Evolutionary conservation across 2,329 filamentous ascomycete species (phyloP).

Genomic region (Juglanconis sp.): DNA sequence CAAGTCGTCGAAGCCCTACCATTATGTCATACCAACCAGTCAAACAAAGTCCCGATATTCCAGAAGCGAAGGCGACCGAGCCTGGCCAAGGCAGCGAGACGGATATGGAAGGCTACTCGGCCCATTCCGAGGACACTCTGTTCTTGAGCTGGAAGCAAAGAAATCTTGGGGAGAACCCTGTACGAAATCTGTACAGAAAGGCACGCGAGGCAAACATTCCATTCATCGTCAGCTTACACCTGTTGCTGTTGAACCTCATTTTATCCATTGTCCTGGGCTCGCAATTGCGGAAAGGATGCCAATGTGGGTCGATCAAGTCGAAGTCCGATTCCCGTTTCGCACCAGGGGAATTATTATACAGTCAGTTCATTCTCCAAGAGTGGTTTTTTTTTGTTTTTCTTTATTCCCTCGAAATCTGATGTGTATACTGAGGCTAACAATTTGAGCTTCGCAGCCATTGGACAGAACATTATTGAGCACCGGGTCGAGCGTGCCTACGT

Average conservation of each 20-base stretch:
- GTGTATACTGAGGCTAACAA: background rate
- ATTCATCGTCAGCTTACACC: slow-evolving; percentile 6
- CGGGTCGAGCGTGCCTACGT: slow-evolving; percentile 4
- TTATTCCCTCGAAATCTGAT: background rate
- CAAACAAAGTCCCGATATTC: background rate
- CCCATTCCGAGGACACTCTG: background rate
- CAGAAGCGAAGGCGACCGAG: slow-evolving; percentile 3
- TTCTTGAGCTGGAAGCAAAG: background rate
- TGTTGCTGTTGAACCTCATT: background rate
- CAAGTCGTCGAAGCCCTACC: background rate
- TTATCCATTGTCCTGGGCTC: background rate
- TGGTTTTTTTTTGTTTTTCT: background rate
- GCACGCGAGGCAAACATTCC: background rate
- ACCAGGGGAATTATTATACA: slow-evolving; percentile 4
- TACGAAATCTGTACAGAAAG: background rate
- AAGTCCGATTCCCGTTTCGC: background rate
- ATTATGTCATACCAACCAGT: slow-evolving; percentile 5
- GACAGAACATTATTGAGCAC: slow-evolving; percentile 4
- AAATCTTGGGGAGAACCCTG: background rate
- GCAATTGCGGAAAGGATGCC: background rate
- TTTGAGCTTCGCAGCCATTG: background rate
- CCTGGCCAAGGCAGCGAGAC: slow-evolving; percentile 5
- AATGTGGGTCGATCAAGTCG: background rate
- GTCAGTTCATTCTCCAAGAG: background rate
- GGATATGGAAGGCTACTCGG: background rate